phyloP scores from a whole-genome alignment of 306 rosid genomes.

The Parietaria judaica region DNA sequence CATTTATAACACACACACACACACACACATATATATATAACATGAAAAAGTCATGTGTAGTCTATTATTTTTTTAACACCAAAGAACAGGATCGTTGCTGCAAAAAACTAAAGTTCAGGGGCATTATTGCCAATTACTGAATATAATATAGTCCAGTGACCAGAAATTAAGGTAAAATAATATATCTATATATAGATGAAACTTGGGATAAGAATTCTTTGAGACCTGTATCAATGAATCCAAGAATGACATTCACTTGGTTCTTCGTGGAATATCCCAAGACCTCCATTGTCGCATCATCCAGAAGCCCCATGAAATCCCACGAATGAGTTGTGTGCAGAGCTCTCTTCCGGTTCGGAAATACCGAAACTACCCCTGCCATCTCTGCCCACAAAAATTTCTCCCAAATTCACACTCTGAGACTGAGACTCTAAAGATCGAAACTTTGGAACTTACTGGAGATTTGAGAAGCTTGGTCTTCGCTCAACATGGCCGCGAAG shows the following conservation, averaged over 20 bases:
- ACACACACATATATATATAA: no score
- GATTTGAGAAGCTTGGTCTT: constrained; percentile 55
- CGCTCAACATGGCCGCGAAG: constrained; percentile 63
- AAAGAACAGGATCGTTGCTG: no score
- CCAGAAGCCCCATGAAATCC: constrained; percentile 69
- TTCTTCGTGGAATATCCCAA: constrained; percentile 43
- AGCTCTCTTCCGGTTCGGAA: constrained; percentile 57
- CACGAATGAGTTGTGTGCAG: constrained; percentile 80
- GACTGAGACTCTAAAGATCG: not conserved
- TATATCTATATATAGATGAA: no score
- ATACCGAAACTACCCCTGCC: constrained; percentile 64
- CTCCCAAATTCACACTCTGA: not conserved
- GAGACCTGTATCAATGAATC: constrained; percentile 73
- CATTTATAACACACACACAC: not conserved
- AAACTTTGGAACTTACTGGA: constrained; percentile 35
- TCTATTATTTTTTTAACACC: no score
- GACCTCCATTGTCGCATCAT: constrained; percentile 42
- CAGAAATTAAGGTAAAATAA: not conserved
- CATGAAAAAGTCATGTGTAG: no score
- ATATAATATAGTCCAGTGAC: not conserved
- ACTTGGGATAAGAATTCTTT: not conserved
- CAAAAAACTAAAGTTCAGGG: no score
- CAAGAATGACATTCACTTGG: constrained; percentile 57
- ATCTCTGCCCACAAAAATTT: constrained; percentile 56
- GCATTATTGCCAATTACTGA: no score